Percentiles rank a stretch among this genome's conserved stretches.
Conservation (phyloP, 257 asterid genomes). For the Parsonsia alboflavescens region DNA sequence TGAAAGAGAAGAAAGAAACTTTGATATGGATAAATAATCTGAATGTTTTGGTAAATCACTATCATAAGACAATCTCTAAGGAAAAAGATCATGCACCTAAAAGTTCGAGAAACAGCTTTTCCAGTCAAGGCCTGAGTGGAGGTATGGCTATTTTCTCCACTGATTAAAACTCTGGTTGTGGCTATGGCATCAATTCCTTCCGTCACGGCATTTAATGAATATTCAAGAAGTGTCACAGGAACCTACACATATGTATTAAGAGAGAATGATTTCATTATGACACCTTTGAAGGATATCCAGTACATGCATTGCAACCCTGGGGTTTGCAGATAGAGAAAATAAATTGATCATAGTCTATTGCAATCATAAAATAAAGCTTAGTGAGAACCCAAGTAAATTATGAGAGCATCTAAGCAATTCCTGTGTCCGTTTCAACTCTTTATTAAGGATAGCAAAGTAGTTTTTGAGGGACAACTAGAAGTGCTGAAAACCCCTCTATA, state of each 20-base stretch:
- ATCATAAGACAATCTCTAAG: background rate
- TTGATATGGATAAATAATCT: background rate
- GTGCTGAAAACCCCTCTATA: background rate
- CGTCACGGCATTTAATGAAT: conserved; percentile 70
- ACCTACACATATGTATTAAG: conserved; percentile 36
- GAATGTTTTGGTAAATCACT: background rate
- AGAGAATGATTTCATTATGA: background rate
- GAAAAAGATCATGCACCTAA: conserved; percentile 45
- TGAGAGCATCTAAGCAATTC: no score
- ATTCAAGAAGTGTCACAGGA: conserved; percentile 72
- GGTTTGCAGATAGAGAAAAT: background rate
- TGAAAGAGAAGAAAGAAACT: conserved; percentile 7
- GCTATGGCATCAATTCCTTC: conserved; percentile 98
- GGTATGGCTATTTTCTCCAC: conserved; percentile 46
- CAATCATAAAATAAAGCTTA: background rate
- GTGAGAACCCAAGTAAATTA: background rate
- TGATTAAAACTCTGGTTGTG: conserved; percentile 72
- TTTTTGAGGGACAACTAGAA: no score
- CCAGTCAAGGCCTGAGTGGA: conserved; percentile 70
- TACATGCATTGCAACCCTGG: background rate
- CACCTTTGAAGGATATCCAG: background rate
- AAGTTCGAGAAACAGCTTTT: conserved; percentile 51
- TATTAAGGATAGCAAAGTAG: no score
- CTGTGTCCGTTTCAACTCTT: no score
- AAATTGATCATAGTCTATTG: background rate